Evolutionary conservation across 106 monocot genomes (phyloP).

Genomic region (Chionographis japonica): DNA sequence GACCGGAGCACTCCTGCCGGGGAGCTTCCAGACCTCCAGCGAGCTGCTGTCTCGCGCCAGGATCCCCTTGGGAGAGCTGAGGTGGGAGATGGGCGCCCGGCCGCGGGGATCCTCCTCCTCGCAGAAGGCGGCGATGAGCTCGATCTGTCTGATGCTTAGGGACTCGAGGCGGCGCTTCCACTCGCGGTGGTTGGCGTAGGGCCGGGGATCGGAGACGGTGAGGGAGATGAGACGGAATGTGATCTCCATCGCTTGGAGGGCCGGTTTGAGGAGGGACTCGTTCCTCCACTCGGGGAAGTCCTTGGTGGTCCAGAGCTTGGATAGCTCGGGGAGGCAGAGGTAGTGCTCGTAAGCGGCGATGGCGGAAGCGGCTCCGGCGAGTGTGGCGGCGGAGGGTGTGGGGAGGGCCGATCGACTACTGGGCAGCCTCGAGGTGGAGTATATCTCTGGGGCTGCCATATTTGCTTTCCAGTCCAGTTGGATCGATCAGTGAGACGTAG

Average conservation of each 20-base stretch:
- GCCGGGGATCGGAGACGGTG: conserved; percentile 58
- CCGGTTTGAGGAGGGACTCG: conserved; percentile 62
- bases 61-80: conserved; percentile 23
- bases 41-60: conserved; percentile 41
- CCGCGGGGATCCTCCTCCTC: conserved; percentile 22
- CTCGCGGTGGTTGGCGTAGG: conserved; percentile 56
- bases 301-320: conserved; percentile 27
- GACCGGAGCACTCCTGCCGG: conserved; percentile 26
- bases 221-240: conserved; percentile 76
- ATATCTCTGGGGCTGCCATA: conserved; percentile 15
- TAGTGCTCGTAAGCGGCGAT: conserved; percentile 60
- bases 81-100: conserved; percentile 37
- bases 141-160: conserved; percentile 49
- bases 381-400: neutral
- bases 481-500: too few relatives aligned
- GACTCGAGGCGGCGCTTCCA: conserved; percentile 56
- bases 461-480: neutral
- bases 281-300: conserved; percentile 57
- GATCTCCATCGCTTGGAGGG: conserved; percentile 80
- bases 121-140: conserved; percentile 51
- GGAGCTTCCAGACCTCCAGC: conserved; percentile 59
- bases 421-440: neutral
- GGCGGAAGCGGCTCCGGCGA: conserved; percentile 17
- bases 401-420: neutral
- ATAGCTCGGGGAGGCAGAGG: conserved; percentile 59